A percentile compares a stretch with the other conserved stretches of the same genome.
Evolutionary conservation across 2,329 filamentous ascomycete genomes (phyloP).

Genomic region (Penicillium verrucosum): DNA sequence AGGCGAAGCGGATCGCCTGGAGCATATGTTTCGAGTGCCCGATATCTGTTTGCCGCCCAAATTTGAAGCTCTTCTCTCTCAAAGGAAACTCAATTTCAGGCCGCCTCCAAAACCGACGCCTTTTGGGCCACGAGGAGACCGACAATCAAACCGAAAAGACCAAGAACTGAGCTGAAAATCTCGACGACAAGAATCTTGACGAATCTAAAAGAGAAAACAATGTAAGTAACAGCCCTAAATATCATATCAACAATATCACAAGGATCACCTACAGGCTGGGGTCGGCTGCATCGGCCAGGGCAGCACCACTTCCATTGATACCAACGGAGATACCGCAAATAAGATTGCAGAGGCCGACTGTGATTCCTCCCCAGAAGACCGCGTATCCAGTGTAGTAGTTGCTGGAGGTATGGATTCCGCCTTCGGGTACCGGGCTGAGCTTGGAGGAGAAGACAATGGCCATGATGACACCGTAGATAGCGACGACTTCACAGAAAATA

Average conservation of each 20-base stretch:
- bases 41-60: slow-evolving; percentile 15
- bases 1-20: slow-evolving; percentile 19
- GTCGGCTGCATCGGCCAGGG: slow-evolving; percentile 92
- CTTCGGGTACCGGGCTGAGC: slow-evolving; percentile 63
- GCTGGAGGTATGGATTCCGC: slow-evolving; percentile 66
- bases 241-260: not conserved
- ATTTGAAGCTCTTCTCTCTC: slow-evolving; percentile 15
- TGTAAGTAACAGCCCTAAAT: slow-evolving; percentile 4
- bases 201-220: slow-evolving; percentile 59
- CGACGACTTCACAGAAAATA: slow-evolving; percentile 99
- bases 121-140: slow-evolving; percentile 84
- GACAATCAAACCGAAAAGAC: slow-evolving; percentile 93
- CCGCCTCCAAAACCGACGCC: slow-evolving; percentile 65
- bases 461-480: slow-evolving; percentile 99
- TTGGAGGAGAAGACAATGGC: slow-evolving; percentile 96
- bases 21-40: not conserved
- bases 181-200: slow-evolving; percentile 99
- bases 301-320: slow-evolving; percentile 96
- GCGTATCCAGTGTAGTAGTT: slow-evolving; percentile 95
- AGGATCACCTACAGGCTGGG: slow-evolving; percentile 67
- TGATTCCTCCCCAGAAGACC: slow-evolving; percentile 92
- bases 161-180: slow-evolving; percentile 97
- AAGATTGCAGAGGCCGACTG: slow-evolving; percentile 92
- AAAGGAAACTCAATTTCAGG: slow-evolving; percentile 12
- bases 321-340: slow-evolving; percentile 95